Conservation (phyloP, 331 rosid species). For the Saraca asoca region DNA sequence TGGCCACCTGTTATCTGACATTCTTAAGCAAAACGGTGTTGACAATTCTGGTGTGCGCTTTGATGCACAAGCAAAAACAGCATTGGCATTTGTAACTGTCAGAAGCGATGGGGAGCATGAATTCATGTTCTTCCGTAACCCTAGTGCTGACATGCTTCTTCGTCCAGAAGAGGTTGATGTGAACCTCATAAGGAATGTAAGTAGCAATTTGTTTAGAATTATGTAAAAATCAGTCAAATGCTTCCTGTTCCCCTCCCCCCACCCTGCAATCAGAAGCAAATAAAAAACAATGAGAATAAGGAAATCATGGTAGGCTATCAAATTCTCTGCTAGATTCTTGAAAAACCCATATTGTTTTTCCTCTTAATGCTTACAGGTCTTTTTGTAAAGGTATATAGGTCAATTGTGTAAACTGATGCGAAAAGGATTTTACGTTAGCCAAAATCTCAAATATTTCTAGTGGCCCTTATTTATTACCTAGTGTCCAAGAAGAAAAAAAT, state of each 20-base stretch:
- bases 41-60: slow-evolving; percentile 40
- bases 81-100: slow-evolving; percentile 36
- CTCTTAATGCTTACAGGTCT: not conserved
- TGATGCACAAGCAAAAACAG: slow-evolving; percentile 39
- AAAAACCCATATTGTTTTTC: not conserved
- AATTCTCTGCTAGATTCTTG: not conserved
- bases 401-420: too few relatives aligned
- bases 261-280: too few relatives aligned
- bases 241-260: not conserved
- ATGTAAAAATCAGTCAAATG: not conserved
- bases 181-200: slow-evolving; percentile 37
- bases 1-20: slow-evolving; percentile 41
- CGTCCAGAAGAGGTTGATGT: slow-evolving; percentile 31
- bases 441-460: too few relatives aligned
- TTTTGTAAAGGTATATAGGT: not conserved
- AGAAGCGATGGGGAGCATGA: slow-evolving; percentile 34
- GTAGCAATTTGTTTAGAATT: not conserved
- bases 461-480: too few relatives aligned
- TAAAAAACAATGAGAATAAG: not conserved
- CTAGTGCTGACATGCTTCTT: slow-evolving; percentile 45
- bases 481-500: too few relatives aligned
- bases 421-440: too few relatives aligned
- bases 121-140: slow-evolving; percentile 41
- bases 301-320: not conserved
- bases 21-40: slow-evolving; percentile 46